Percentiles rank a stretch among this genome's conserved stretches.
phyloP scores from a whole-genome alignment of 75 land plant species.

The Pinus tabuliformis region DNA sequence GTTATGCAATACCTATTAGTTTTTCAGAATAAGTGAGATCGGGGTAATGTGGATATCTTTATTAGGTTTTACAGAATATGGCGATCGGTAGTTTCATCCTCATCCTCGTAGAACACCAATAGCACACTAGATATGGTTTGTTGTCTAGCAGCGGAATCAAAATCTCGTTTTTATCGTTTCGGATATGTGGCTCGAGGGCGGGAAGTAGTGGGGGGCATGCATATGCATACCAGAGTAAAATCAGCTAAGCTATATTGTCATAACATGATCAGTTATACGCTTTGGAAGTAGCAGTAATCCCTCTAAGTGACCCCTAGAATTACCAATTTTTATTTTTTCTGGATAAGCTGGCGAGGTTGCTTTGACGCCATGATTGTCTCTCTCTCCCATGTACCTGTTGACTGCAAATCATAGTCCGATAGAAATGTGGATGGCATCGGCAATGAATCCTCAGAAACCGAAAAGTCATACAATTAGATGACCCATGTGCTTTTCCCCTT shows the following conservation, averaged over 20 bases:
- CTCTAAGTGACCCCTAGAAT: background rate
- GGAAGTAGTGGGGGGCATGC: background rate
- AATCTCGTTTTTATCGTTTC: background rate
- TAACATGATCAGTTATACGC: background rate
- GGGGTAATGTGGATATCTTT: too few relatives aligned
- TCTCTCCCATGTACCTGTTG: background rate
- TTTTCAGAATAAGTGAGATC: too few relatives aligned
- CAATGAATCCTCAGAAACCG: background rate
- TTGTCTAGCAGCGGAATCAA: background rate
- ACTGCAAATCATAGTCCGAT: background rate
- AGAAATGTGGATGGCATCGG: background rate
- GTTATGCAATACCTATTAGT: too few relatives aligned
- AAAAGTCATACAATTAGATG: background rate
- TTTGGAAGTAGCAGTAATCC: background rate
- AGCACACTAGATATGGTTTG: too few relatives aligned
- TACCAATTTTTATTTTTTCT: background rate
- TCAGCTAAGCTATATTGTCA: background rate
- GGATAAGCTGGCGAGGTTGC: background rate
- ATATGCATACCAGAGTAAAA: background rate
- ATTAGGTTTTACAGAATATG: too few relatives aligned
- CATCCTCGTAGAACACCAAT: too few relatives aligned
- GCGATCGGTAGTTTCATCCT: too few relatives aligned
- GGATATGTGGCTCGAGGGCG: background rate
- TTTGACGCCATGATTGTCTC: background rate
- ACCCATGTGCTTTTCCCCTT: background rate